phyloP scores from a whole-genome alignment of 1,284 basidiomycete genomes.

The Moesziomyces sp. region DNA sequence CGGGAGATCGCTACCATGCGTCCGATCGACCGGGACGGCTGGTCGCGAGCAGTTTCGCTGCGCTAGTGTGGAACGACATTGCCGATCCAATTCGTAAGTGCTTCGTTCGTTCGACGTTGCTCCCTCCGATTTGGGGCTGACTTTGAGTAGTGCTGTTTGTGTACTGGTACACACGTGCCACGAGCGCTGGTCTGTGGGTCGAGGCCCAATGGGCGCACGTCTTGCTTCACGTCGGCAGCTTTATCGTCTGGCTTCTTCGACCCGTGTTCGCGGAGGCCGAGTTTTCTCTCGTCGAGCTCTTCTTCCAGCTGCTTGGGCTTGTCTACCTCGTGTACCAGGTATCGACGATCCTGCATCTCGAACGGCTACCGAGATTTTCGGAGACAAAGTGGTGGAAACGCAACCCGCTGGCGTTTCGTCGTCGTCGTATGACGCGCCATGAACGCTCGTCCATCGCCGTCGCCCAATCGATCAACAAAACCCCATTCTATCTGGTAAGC shows the following conservation, averaged over 20 bases:
- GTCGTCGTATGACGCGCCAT: slow-evolving; percentile 10
- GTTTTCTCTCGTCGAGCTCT: background rate
- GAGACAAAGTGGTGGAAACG: background rate
- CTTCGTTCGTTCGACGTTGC: too few species aligned
- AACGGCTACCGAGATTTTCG: slow-evolving; percentile 1
- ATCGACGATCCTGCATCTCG: slow-evolving; percentile 9
- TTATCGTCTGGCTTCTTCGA: background rate
- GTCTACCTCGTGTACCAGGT: slow-evolving; percentile 1
- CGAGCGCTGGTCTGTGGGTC: slow-evolving; percentile 13
- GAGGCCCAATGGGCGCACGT: slow-evolving; percentile 10
- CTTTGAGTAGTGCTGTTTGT: background rate
- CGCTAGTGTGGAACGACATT: background rate
- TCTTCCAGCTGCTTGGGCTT: background rate
- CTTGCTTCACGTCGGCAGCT: background rate
- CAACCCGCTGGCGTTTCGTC: slow-evolving; percentile 9
- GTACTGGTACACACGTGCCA: slow-evolving; percentile 18
- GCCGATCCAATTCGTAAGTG: slow-evolving; percentile 1
- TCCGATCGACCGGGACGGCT: slow-evolving; percentile 4
- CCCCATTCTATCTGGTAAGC: slow-evolving; percentile 11
- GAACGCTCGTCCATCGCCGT: slow-evolving; percentile 9
- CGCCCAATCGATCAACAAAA: slow-evolving; percentile 5
- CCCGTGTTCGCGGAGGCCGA: background rate
- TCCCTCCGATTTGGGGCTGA: too few species aligned
- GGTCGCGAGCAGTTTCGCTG: background rate
- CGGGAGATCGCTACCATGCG: slow-evolving; percentile 11